Evolutionary conservation across 164 flowering plant species (phyloP), one percentile per base, ranked within the genome.

Genomic region (Echeveria elegans): DNA sequence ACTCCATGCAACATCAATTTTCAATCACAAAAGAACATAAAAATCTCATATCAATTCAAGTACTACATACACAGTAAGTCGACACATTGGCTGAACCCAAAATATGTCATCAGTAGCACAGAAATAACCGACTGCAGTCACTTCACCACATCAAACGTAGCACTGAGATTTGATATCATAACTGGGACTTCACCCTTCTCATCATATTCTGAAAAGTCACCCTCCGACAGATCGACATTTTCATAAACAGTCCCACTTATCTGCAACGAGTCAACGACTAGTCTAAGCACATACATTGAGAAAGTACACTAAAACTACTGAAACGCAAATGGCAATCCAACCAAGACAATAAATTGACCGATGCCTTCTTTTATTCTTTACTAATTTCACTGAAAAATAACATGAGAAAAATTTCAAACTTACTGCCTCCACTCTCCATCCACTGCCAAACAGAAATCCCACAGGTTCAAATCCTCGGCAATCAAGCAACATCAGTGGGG

Each of bases 391-490:
- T 41, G 16, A 43, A 15, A 16, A 12, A 18, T 11, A 43, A 16
- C 15, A 5, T 43, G 47, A 34, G 11, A 11, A 63, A 32, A 34
- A 3, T 7, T 32, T 24, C 26, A 28, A 24, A 70, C 78, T 68
- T 76, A 92, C 98, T 70, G 98, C 83, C 75, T 78, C 79, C 67
- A 75, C 96, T 75, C 81, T 81, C 98, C 98, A 92, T 36, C 87
- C 90, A 63, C 63, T 68, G 61, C 85, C 79, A 68, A 92, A 87
- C 8, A 70, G 66, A 77, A 79, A 92, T 47, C 77, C 92, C 62
- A 81, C 72, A 18, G 92, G 98, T 72, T 88, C 96, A 74, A 75
- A 76, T 34, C 97, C 97, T 68, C 97, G 74, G 77, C 88, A 90
- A 45, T 92, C 98, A 66, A 92, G 88, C 24, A 70, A 3, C 96